Percentiles rank a stretch among this genome's conserved stretches.
Conservation (phyloP, 1,284 basidiomycete genomes). For the Apiotrichum laibachii region DNA sequence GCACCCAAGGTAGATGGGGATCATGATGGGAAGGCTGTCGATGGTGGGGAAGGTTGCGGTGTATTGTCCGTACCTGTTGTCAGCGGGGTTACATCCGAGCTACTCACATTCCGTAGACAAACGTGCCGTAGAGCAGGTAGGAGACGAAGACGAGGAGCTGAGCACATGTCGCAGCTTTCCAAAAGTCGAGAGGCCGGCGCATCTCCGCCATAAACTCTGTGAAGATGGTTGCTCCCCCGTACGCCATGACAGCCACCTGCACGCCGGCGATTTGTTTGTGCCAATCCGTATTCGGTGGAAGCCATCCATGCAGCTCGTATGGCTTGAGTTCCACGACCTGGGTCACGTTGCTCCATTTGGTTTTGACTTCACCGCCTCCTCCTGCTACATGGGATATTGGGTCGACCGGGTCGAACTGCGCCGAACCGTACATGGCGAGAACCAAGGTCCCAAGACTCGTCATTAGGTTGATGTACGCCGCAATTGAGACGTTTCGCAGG, state of each 20-base stretch:
- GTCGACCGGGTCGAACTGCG: constrained; percentile 33
- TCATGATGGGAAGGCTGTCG: constrained; percentile 53
- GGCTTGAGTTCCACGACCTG: neutral
- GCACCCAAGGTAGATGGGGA: constrained; percentile 55
- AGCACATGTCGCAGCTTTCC: constrained; percentile 63
- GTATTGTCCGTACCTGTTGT: constrained; percentile 59
- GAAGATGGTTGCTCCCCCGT: constrained; percentile 60
- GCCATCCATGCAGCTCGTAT: neutral
- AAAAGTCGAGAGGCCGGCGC: constrained; percentile 68
- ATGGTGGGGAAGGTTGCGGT: constrained; percentile 62
- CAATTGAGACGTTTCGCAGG: constrained; percentile 14
- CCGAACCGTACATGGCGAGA: constrained; percentile 12
- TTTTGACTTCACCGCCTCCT: no score
- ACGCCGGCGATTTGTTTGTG: neutral
- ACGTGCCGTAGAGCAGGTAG: constrained; percentile 52
- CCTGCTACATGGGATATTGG: no score
- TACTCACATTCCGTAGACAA: constrained; percentile 45
- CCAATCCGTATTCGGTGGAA: neutral
- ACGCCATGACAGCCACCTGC: constrained; percentile 53
- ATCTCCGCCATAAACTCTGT: constrained; percentile 68
- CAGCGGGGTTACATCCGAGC: neutral
- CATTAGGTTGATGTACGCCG: constrained; percentile 14
- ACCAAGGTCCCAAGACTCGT: constrained; percentile 13
- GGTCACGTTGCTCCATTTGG: neutral
- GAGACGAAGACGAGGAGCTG: constrained; percentile 60